Conservation (phyloP, 257 asterid species). For the Orobanche coerulescens region DNA sequence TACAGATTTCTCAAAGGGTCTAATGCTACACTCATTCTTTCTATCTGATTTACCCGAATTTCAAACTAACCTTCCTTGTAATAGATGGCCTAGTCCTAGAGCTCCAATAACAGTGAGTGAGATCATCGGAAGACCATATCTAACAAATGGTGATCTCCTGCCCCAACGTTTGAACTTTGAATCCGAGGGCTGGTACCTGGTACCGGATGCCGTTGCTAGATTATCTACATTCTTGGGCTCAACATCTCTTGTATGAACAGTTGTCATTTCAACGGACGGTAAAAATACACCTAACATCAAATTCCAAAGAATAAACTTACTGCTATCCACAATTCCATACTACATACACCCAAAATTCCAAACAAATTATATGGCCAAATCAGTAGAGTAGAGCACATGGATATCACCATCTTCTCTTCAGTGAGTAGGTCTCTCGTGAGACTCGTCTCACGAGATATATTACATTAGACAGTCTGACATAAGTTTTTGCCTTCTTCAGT, state of each 20-base stretch:
- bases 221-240: constrained; percentile 32
- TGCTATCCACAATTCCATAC: neutral
- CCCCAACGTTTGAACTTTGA: constrained; percentile 72
- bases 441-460: too few species aligned
- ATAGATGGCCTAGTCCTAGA: constrained; percentile 84
- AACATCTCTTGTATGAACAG: constrained; percentile 20
- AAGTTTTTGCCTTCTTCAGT: too few species aligned
- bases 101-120: constrained; percentile 87
- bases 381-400: neutral
- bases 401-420: neutral
- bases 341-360: neutral
- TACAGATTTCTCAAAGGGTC: too few species aligned
- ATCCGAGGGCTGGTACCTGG: constrained; percentile 27
- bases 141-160: constrained; percentile 63
- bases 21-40: too few species aligned
- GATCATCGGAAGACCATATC: constrained; percentile 95
- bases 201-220: constrained; percentile 21
- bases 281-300: constrained; percentile 16
- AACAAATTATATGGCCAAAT: neutral
- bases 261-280: constrained; percentile 24
- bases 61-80: constrained; percentile 80
- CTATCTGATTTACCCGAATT: neutral
- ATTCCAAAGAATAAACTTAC: constrained; percentile 11
- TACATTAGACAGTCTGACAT: too few species aligned
- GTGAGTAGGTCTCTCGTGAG: neutral